Percentiles rank a stretch among this genome's conserved stretches.
Evolutionary conservation across 305 asterid genomes (phyloP).

Genomic region (Solanum hybrid): DNA sequence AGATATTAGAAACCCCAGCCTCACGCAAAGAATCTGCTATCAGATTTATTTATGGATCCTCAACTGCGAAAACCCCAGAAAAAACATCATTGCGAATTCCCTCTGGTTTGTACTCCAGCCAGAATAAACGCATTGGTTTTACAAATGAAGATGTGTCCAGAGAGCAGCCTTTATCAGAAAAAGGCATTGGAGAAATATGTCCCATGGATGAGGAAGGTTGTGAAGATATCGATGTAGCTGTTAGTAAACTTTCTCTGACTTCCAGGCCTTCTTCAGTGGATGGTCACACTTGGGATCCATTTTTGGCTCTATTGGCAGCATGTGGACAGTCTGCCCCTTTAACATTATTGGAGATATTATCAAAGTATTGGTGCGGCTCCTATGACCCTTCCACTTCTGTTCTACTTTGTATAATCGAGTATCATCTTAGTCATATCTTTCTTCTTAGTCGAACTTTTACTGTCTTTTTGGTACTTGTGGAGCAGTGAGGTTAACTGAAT

Average conservation of each 20-base stretch:
- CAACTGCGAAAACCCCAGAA: constrained; percentile 24
- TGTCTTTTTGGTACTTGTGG: not conserved
- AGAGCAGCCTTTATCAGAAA: constrained; percentile 11
- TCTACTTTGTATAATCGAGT: not conserved
- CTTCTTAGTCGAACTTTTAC: not conserved
- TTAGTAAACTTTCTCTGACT: constrained; percentile 60
- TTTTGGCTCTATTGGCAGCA: constrained; percentile 72
- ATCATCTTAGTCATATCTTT: not conserved
- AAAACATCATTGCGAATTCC: constrained; percentile 18
- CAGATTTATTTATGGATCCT: constrained; percentile 18
- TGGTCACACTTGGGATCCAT: constrained; percentile 50
- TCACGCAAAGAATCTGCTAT: constrained; percentile 19
- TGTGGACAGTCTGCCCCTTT: constrained; percentile 80
- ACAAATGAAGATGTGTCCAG: constrained; percentile 24
- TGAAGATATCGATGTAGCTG: constrained; percentile 55
- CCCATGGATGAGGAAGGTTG: constrained; percentile 21
- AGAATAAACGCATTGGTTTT: constrained; percentile 28
- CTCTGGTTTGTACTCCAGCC: constrained; percentile 28
- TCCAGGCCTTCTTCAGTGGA: constrained; percentile 47
- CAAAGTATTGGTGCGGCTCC: constrained; percentile 54
- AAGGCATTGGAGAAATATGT: not conserved
- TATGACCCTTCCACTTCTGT: not conserved
- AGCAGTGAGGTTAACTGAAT: not conserved
- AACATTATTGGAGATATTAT: constrained; percentile 40
- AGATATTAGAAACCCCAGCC: constrained; percentile 65